Base-by-base conservation (phyloP, 116 monocot genomes). In the Iris pallida region DNA sequence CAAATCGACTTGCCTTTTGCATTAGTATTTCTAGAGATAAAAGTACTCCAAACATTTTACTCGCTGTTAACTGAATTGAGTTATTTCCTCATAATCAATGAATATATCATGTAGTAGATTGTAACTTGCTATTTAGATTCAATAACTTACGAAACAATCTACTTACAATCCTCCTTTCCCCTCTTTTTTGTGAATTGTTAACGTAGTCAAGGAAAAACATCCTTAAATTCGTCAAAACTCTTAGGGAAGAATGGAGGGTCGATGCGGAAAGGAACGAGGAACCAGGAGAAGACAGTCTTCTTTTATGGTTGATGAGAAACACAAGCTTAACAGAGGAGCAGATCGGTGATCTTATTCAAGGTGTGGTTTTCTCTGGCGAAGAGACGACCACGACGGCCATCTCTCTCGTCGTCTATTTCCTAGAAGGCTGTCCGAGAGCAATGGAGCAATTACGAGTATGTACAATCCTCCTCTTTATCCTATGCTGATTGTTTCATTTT, bases 371-470 rank as follows among this genome's bases (percentile, higher is more conserved):
- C 18, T 66, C 65, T 1, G 74, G 74, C 48, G 66, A 75, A n/a
- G 74, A 75, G 66, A 75, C 74, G 5, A 59, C 74, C 44, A 67
- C 74, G 6, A 75, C 52, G 47, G 66, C 74, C 20, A 40, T 75
- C 13, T 45, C 74, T 15, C 45, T 75, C 13, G 20, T 53, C 8
- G 14, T 75, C 0, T 75, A 59, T 53, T 75, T 75, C 60, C 74
- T 75, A 12, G 46, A 49, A 9, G 57, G 66, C 51, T 67, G 60
- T 43, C 74, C 74, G 10, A 75, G 60, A 75, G 74, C 67, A 9
- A 42, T 75, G 49, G 59, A 67, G 30, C 67, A 75, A 16, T 53
- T 75, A 0, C 58, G 74, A 13, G 74, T 75, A 67, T 2, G 5
- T 63, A 51, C 46, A 47, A n/a, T 14, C n/a, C 45, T 18, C 2